Evolutionary conservation across 2,329 filamentous ascomycete species (phyloP).

Genomic region (Colletotrichum sp.): DNA sequence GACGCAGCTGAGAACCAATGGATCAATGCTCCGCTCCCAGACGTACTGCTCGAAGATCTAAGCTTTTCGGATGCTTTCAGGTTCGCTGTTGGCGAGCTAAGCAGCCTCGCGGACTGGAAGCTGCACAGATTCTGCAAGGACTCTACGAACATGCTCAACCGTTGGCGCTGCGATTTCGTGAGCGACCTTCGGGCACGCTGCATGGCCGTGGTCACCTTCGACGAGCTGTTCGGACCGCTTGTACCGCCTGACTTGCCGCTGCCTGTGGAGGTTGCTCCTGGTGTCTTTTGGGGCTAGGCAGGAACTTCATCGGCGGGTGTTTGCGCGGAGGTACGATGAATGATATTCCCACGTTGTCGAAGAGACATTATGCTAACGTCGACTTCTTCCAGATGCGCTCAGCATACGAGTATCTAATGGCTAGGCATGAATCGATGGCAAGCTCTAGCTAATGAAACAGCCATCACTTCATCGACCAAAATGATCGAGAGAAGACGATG

Average conservation of each 20-base stretch:
- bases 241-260: neutral
- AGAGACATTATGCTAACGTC: neutral
- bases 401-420: neutral
- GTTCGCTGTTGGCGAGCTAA: neutral
- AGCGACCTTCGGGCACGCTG: neutral
- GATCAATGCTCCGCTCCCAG: neutral
- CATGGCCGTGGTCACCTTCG: neutral
- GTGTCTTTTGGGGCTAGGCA: neutral
- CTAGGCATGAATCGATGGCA: fast-evolving
- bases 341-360: neutral
- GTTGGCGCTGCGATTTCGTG: neutral
- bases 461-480: fast-evolving
- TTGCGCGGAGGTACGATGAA: neutral
- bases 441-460: neutral
- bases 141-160: neutral
- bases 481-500: neutral
- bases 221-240: neutral
- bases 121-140: neutral
- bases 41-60: neutral
- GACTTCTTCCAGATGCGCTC: neutral
- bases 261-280: neutral
- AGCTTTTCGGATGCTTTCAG: neutral
- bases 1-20: neutral
- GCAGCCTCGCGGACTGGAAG: neutral
- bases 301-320: neutral